Evolutionary conservation across 1,284 basidiomycete genomes (phyloP), one percentile per base, ranked within the genome.

Genomic region (Meira nashicola): DNA sequence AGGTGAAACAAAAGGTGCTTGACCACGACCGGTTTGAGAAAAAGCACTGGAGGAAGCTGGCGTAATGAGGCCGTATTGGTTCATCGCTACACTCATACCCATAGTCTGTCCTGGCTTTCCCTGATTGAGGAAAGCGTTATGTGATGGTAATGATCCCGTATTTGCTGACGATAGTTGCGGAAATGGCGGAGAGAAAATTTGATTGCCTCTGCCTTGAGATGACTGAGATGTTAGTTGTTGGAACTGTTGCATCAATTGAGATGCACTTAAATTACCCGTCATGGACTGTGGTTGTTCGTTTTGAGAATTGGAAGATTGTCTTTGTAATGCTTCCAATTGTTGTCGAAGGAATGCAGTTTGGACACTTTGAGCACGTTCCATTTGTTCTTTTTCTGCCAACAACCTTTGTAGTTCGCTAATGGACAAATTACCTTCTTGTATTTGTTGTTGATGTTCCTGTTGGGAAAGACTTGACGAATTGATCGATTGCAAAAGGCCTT

Each of bases 1-100:
- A 1, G 71, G 71, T 19, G 69, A 71, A 62, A 73, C 68, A 50
- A 67, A 72, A 54, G 60, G 67, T 50, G 60, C 58, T 33, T 52
- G 28, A 14, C 54, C 57, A 17, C 47, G 50, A 39, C 33, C 25
- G 4, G 10, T 10, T 12, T 33, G 48, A 57, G 62, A 64, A 60
- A 74, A 71, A 1, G 64, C 63, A 19, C 70, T 66, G 1, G 72
- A 74, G 10, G 61, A 62, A 25, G 68, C 51, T 23, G 72, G 72
- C 11, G 72, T 74, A 53, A 72, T 66, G 25, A 74, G 63, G 19
- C 72, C 72, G 59, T 71, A 74, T 58, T 74, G 71, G 0, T 64
- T 65, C 40, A 73, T 56, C n/a, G 55, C 38, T 39, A 14, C 28
- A 33, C 28, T 33, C 28, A 33, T 8, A 8, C 28, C 28, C 28